phyloP scores from a whole-genome alignment of 352 stramenopile species.

The Phytophthora citrophthora region DNA sequence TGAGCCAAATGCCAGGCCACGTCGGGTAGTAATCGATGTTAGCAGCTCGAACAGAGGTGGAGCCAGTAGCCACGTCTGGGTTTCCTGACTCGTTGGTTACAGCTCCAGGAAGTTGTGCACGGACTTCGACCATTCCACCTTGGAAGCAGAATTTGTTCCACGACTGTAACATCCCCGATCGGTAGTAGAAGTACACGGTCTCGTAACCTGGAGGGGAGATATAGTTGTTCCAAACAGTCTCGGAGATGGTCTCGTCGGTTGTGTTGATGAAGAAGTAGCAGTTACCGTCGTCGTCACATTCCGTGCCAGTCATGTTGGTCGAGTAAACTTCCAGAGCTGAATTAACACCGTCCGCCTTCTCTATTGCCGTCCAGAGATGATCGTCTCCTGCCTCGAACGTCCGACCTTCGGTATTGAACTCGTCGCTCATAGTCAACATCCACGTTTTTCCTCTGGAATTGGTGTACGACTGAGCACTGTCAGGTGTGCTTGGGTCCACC shows the following conservation, averaged over 20 bases:
- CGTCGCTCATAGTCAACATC: conserved; percentile 70
- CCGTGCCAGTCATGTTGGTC: conserved; percentile 59
- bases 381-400: conserved; percentile 92
- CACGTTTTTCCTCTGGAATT: conserved; percentile 45
- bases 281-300: conserved; percentile 42
- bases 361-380: conserved; percentile 91
- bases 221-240: conserved; percentile 56
- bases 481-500: conserved; percentile 20
- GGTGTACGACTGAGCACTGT: conserved; percentile 37
- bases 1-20: conserved; percentile 23
- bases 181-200: conserved; percentile 32
- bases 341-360: conserved; percentile 80
- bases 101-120: conserved; percentile 55
- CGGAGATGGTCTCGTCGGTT: conserved; percentile 35
- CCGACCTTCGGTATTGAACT: conserved; percentile 51
- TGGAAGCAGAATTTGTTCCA: conserved; percentile 81
- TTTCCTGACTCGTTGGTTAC: conserved; percentile 53
- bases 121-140: conserved; percentile 87
- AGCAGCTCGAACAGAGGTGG: conserved; percentile 12
- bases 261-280: conserved; percentile 55
- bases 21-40: conserved; percentile 28
- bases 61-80: conserved; percentile 7
- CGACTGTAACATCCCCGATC: conserved; percentile 45
- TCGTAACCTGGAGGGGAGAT: conserved; percentile 33
- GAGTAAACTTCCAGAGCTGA: conserved; percentile 93